Conservation (phyloP, 495 filamentous ascomycete genomes). For the Tetracladium setigerum region DNA sequence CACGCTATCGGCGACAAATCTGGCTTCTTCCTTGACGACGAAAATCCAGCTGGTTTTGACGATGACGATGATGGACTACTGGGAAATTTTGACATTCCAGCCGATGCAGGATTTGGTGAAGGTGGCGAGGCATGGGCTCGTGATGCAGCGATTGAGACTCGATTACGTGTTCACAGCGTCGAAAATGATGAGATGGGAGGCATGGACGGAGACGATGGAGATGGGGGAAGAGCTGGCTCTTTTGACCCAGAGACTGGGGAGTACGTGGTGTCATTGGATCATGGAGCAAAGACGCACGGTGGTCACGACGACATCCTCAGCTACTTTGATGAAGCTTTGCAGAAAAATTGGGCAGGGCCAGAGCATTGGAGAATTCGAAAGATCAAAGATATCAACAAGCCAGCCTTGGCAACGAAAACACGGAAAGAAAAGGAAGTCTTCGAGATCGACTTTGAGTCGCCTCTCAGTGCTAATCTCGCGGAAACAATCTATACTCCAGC, state of each 20-base stretch:
- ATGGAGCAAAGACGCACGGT: conserved; percentile 45
- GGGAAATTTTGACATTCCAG: conserved; percentile 67
- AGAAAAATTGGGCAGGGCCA: conserved; percentile 97
- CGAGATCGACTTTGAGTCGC: conserved; percentile 79
- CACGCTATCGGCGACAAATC: conserved; percentile 56
- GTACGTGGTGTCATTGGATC: conserved; percentile 66
- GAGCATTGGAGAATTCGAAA: conserved; percentile 97
- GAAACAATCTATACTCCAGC: conserved; percentile 81
- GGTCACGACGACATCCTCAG: conserved; percentile 85
- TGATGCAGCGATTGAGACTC: conserved; percentile 57
- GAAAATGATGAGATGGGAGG: conserved; percentile 43
- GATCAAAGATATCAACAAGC: conserved; percentile 76
- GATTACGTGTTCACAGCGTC: conserved; percentile 49
- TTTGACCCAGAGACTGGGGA: conserved; percentile 52
- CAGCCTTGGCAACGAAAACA: conserved; percentile 44
- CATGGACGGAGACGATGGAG: conserved; percentile 47
- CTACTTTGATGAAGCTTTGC: conserved; percentile 92
- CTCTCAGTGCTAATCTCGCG: conserved; percentile 61
- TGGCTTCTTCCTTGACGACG: conserved; percentile 69
- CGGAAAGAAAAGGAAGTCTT: conserved; percentile 95
- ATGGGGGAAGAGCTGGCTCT: conserved; percentile 37
- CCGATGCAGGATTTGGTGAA: conserved; percentile 62
- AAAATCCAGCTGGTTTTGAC: conserved; percentile 71
- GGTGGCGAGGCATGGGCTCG: conserved; percentile 67
- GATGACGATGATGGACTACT: conserved; percentile 63